These are phyloP conservation scores for Fusarium dlaminii DNA, from an alignment of 2,329 filamentous ascomycete species.

Conservation along the genomic window DNA sequence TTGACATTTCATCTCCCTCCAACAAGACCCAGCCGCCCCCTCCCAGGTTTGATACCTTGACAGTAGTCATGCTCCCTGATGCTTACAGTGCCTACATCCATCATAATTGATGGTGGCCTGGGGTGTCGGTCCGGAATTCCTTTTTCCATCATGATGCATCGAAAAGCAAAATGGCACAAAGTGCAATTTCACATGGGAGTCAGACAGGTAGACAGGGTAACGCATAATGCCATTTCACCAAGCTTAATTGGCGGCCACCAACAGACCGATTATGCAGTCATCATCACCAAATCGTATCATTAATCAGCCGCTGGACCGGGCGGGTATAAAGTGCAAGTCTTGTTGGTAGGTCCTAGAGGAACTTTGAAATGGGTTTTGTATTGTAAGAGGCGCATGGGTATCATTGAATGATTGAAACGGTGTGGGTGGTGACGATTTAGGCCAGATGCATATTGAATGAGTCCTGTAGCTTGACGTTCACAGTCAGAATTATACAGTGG, in stretches of 20 bases:
- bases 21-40: not conserved
- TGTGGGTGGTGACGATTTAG: not conserved
- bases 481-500: not conserved
- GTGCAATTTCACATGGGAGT: not conserved
- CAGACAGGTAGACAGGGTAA: not conserved
- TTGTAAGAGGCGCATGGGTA: not conserved
- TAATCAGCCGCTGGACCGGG: too few relatives aligned
- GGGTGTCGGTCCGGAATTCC: too few relatives aligned
- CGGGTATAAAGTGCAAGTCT: not conserved
- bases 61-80: too few relatives aligned
- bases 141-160: not conserved
- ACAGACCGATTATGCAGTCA: not conserved
- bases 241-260: not conserved
- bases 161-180: not conserved
- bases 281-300: not conserved
- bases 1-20: not conserved
- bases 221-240: fast-evolving
- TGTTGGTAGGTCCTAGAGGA: not conserved
- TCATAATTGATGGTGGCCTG: not conserved
- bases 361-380: not conserved
- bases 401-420: not conserved
- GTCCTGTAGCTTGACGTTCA: not conserved
- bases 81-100: not conserved
- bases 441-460: not conserved
- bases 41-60: too few relatives aligned